Evolutionary conservation across 2,329 filamentous ascomycete species (phyloP), one percentile per base, ranked within the genome.

Genomic region (Thielaviopsis populi): DNA sequence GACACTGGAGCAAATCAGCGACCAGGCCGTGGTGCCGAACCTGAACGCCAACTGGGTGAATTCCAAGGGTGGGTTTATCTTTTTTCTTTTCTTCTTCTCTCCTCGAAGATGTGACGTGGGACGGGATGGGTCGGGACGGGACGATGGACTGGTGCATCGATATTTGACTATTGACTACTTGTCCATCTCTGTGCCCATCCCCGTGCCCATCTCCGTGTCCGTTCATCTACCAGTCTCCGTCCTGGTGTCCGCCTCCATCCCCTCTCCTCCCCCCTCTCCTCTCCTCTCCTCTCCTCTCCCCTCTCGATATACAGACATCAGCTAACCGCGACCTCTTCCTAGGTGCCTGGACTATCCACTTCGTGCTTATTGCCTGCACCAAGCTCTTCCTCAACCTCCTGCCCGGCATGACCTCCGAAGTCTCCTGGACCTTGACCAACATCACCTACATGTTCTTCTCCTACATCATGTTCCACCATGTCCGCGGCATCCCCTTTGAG

Each of bases 391-490:
- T 92, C 80, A 91, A 96, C 75, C 92, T 96, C 72, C 88, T 99
- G 67, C 94, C 94, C 19, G 91, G 91, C 69, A 88, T 97, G 70
- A 95, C 92, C 41, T 94, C 97, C 76, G 94, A 99, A 77, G 95
- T 91, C 48, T 97, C 92, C 67, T 99, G 94, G 94, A 99, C 94
- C 11, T 80, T 99, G 69, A 96, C 91, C 75, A 99, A 99, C 76
- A 95, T 97, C 75, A 91, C 91, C 61, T 99, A 99, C 81, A 97
- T 97, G 91, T 88, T 94, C 72, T 91, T 91, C 71, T 96, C 92
- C 50, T 99, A 97, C 75, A 84, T 99, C 75, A 99, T 99, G 94
- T 99, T 99, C 77, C 94, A 99, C 77, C 96, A 90, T 80, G 94
- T 99, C 69, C 90, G 92, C 73, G 94, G 94, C 70, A 90, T 97